Evolutionary conservation across 192 early-diverging fungal genomes (phyloP).

Genomic region (Geranomyces variabilis): DNA sequence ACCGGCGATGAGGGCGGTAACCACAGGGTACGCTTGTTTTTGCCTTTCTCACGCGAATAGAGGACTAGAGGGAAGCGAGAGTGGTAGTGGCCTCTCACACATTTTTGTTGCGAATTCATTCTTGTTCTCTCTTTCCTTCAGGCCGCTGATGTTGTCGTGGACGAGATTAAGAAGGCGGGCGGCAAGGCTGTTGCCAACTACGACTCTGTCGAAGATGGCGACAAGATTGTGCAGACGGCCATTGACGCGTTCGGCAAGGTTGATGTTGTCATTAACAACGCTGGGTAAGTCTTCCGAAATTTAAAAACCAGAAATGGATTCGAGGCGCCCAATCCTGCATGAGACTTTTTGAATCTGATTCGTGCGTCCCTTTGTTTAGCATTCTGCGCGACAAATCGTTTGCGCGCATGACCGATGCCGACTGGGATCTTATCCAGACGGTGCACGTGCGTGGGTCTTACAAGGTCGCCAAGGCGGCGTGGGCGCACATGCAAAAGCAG

Average conservation of each 20-base stretch:
- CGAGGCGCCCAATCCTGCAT: no score
- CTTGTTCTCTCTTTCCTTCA: constrained; percentile 14
- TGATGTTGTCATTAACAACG: constrained; percentile 98
- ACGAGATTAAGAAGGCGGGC: constrained; percentile 85
- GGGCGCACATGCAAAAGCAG: constrained; percentile 94
- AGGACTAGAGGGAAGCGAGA: not conserved
- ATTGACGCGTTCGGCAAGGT: constrained; percentile 92
- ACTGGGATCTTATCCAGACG: constrained; percentile 93
- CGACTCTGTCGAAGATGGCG: constrained; percentile 96
- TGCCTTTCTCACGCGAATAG: no score
- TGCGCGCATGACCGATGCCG: constrained; percentile 93
- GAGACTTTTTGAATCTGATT: no score
- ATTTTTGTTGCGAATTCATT: not conserved
- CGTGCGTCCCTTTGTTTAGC: constrained; percentile 19
- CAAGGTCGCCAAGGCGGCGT: constrained; percentile 95
- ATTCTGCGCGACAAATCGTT: constrained; percentile 98
- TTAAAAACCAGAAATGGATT: no score
- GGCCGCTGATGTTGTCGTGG: constrained; percentile 93
- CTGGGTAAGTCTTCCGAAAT: constrained; percentile 58
- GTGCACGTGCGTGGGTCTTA: constrained; percentile 95
- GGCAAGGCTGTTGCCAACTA: constrained; percentile 96
- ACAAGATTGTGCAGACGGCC: constrained; percentile 97
- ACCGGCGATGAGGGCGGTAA: constrained; percentile 76
- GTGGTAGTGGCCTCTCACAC: not conserved
- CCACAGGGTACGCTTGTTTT: constrained; percentile 39